phyloP scores from a whole-genome alignment of 495 filamentous ascomycete genomes.

The Penicillium ochrochloron region DNA sequence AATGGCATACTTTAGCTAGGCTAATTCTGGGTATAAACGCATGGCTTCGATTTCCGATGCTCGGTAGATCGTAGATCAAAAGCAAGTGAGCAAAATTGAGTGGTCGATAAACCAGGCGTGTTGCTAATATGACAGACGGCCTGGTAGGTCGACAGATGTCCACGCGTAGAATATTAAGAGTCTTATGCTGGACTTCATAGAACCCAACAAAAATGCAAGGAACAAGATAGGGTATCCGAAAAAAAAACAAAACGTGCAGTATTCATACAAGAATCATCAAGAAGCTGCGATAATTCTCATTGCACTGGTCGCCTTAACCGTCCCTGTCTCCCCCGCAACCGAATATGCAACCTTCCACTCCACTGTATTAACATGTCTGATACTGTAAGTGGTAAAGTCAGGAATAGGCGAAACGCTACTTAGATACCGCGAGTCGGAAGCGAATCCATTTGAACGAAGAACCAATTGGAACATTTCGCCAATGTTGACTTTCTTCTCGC shows the following conservation, averaged over 20 bases:
- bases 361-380: not conserved
- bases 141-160: not conserved
- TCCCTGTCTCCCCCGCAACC: slow-evolving; percentile 1
- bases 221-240: not conserved
- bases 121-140: not conserved
- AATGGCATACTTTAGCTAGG: not conserved
- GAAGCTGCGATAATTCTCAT: not conserved
- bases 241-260: not conserved
- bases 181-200: not conserved
- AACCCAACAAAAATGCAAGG: not conserved
- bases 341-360: not conserved
- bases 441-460: slow-evolving; percentile 1
- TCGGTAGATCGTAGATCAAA: no score
- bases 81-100: no score
- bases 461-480: slow-evolving; percentile 11
- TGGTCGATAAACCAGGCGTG: no score
- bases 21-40: not conserved
- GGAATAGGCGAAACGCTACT: not conserved
- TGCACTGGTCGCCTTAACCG: not conserved
- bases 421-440: not conserved
- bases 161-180: not conserved
- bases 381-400: slow-evolving; percentile 10
- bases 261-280: not conserved
- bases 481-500: slow-evolving; percentile 1
- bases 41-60: not conserved